Evolutionary conservation across 345 rosid genomes (phyloP), one percentile per base, ranked within the genome.

Genomic region (Populus tremula): DNA sequence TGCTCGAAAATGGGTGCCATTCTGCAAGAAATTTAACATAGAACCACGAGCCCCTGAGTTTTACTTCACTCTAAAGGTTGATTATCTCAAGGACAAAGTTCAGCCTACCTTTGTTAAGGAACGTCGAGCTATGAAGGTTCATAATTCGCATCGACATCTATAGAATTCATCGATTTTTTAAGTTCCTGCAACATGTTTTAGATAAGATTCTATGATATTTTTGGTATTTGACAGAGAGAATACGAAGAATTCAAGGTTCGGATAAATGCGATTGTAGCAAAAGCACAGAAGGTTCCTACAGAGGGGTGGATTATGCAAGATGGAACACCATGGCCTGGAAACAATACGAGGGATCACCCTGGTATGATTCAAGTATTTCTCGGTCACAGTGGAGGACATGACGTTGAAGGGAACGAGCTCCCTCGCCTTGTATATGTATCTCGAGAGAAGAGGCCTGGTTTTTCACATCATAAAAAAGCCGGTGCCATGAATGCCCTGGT

Each of bases 321-420:
- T 85, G 99, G 98, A 66, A 94, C 98, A 14, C 97, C 96, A 67
- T 96, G 98, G 99, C 98, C 98, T 17, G 99, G 98, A 78, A 96
- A 96, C 91, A 96, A 96, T 79, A 96, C 98, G 23, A 94, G 84
- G 84, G 98, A 96, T 84, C 97, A 92, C 21, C 99, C 98, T 8
- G 98, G 99, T 45, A 94, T 96, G 99, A 96, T 94, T 86, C 85
- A 82, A 71, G 82, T 75, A 67, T 82, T 82, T 71, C 85, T 82
- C 29, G 82, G 85, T 36, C 85, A 82, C 16, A 82, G 79, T 67
- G 85, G 85, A 67, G 82, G 85, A 21, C 77, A 67, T 66, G 85
- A 82, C 56, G 78, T 75, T 7, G 85, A 82, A 78, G 85, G 85
- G 36, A 82, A 82, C 56, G 85, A 82, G 59, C 82, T 82, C 14